phyloP scores from a whole-genome alignment of 495 filamentous ascomycete species.

The Xylaria acuta region DNA sequence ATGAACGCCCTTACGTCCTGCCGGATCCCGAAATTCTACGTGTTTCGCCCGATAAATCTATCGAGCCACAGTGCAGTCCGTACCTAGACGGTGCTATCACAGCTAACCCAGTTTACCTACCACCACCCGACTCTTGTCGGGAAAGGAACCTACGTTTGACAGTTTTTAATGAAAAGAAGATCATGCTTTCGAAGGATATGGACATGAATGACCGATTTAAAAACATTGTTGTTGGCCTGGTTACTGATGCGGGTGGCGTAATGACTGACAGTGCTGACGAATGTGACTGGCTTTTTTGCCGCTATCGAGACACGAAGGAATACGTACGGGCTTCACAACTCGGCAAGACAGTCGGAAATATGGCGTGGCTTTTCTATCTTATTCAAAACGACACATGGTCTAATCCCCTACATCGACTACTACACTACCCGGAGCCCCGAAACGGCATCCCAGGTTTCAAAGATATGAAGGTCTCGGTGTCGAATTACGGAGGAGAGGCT shows the following conservation, averaged over 20 bases:
- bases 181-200: constrained; percentile 75
- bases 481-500: constrained; percentile 95
- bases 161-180: constrained; percentile 70
- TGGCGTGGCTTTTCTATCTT: constrained; percentile 91
- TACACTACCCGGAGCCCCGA: constrained; percentile 87
- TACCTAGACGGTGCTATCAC: constrained; percentile 77
- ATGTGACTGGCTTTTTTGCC: constrained; percentile 84
- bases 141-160: constrained; percentile 46
- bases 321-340: constrained; percentile 77
- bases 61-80: constrained; percentile 61
- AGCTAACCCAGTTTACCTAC: constrained; percentile 62
- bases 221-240: constrained; percentile 70
- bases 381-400: constrained; percentile 90
- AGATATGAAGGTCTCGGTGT: constrained; percentile 78
- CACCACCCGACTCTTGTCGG: constrained; percentile 46
- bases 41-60: constrained; percentile 57
- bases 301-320: constrained; percentile 79
- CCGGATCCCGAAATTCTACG: constrained; percentile 83
- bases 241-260: constrained; percentile 70
- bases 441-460: constrained; percentile 80
- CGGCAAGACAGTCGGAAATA: constrained; percentile 84
- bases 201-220: constrained; percentile 68
- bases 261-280: constrained; percentile 70
- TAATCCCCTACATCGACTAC: constrained; percentile 74
- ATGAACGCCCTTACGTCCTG: constrained; percentile 84